These are phyloP conservation scores for Potentilla sterilis DNA, from an alignment of 306 rosid species.

Conservation along the genomic window DNA sequence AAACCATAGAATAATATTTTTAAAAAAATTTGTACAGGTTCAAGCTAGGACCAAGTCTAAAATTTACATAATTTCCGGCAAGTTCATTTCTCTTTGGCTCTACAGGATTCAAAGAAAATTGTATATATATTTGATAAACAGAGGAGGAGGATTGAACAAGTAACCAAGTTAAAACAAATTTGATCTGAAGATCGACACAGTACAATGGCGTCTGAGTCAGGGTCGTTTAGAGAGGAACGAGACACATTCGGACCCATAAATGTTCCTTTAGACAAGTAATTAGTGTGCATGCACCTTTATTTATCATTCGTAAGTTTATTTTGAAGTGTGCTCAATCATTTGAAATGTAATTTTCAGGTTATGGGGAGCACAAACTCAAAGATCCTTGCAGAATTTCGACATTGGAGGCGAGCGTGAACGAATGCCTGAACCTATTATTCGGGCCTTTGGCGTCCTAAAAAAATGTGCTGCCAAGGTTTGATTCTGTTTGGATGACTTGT, in stretches of 20 bases:
- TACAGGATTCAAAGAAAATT: background rate
- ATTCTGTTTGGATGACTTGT: background rate
- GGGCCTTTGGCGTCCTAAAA: constrained; percentile 84
- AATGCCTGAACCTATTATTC: constrained; percentile 94
- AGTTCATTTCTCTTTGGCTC: background rate
- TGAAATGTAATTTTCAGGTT: constrained; percentile 37
- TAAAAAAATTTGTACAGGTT: no score
- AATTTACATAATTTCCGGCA: background rate
- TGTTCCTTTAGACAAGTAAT: constrained; percentile 82
- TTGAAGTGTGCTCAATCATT: background rate
- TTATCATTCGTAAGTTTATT: background rate
- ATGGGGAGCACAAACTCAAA: constrained; percentile 98
- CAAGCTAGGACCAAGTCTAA: background rate
- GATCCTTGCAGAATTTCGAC: constrained; percentile 91
- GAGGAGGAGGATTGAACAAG: background rate
- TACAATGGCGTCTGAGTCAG: constrained; percentile 46
- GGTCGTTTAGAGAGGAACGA: constrained; percentile 77
- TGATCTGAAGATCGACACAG: background rate
- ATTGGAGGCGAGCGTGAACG: constrained; percentile 95
- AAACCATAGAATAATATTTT: no score
- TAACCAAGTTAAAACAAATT: background rate
- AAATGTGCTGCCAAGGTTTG: constrained; percentile 89
- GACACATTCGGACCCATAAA: constrained; percentile 95
- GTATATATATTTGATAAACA: background rate
- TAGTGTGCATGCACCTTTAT: constrained; percentile 15